A percentile compares a stretch with the other conserved stretches of the same genome.
Conservation (phyloP, 495 filamentous ascomycete genomes). For the Penicillium psychrofluorescens region DNA sequence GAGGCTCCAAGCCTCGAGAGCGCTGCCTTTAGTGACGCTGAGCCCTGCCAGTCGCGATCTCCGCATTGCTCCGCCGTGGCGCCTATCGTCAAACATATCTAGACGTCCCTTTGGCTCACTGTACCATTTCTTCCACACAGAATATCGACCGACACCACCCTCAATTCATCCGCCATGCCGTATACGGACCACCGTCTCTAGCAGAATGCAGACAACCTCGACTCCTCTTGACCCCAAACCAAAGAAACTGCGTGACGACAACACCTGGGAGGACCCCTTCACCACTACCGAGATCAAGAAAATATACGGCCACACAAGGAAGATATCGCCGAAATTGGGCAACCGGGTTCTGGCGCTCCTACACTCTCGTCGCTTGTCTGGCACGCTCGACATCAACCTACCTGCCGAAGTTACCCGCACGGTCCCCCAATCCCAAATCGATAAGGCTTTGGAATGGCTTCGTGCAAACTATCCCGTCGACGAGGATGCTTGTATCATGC, state of each 20-base stretch:
- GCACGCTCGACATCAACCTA: conserved; percentile 57
- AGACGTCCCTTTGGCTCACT: conserved; percentile 10
- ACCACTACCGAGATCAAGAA: conserved; percentile 45
- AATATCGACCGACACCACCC: background rate
- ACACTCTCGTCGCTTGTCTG: conserved; percentile 66
- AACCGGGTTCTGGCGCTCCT: conserved; percentile 62
- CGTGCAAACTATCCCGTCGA: conserved; percentile 63
- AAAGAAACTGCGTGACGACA: conserved; percentile 1
- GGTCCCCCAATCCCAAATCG: conserved; percentile 21
- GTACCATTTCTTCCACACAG: background rate
- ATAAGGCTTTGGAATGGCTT: conserved; percentile 59
- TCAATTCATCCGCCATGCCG: background rate
- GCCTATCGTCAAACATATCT: conserved; percentile 9
- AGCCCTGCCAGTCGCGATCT: conserved; percentile 8
- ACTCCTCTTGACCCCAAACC: conserved; percentile 5
- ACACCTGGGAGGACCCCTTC: conserved; percentile 24
- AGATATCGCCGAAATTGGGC: conserved; percentile 40
- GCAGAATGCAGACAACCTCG: conserved; percentile 19
- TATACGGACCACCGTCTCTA: background rate
- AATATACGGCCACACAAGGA: conserved; percentile 52
- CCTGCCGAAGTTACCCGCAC: conserved; percentile 37
- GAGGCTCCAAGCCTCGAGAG: conserved; percentile 26
- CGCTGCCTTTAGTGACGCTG: conserved; percentile 13
- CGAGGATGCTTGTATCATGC: conserved; percentile 60
- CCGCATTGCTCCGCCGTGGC: conserved; percentile 14